Percentiles rank a stretch among this genome's conserved stretches.
These are phyloP conservation scores for Neonectria neomacrospora DNA, from an alignment of 2,329 filamentous ascomycete genomes.

Conservation along the genomic window DNA sequence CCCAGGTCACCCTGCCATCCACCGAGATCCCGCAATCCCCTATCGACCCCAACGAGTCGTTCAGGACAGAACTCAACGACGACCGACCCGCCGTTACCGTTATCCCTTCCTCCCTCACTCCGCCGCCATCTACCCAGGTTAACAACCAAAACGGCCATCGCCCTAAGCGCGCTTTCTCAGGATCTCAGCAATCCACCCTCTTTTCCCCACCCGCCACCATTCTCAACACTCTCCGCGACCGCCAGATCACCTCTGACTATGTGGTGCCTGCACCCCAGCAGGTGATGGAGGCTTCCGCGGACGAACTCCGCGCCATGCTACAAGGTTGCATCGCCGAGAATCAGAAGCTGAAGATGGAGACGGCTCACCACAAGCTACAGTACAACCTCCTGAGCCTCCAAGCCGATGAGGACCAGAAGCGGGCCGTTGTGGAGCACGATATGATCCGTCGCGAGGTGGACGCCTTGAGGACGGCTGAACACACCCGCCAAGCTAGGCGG, in stretches of 20 bases:
- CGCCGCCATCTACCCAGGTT: constrained; percentile 66
- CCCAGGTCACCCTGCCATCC: constrained; percentile 66
- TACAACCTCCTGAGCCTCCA: constrained; percentile 86
- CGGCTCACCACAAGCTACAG: constrained; percentile 91
- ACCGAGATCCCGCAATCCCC: constrained; percentile 67
- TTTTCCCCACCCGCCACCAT: constrained; percentile 66
- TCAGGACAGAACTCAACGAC: constrained; percentile 63
- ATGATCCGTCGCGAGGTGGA: constrained; percentile 92
- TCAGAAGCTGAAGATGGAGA: constrained; percentile 77
- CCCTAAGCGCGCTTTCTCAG: constrained; percentile 48
- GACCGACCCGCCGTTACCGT: constrained; percentile 57
- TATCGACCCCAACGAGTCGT: constrained; percentile 59
- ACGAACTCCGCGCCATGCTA: constrained; percentile 68
- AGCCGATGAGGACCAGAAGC: constrained; percentile 84
- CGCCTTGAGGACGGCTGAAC: constrained; percentile 79
- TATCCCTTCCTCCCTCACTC: constrained; percentile 68
- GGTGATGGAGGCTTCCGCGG: constrained; percentile 63
- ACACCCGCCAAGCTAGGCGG: constrained; percentile 69
- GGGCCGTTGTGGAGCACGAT: constrained; percentile 89
- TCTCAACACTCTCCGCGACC: constrained; percentile 49
- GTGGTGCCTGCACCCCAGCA: constrained; percentile 60
- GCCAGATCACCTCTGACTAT: constrained; percentile 54
- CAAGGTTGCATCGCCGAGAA: constrained; percentile 66
- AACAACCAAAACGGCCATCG: constrained; percentile 43
- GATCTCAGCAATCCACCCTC: constrained; percentile 60